phyloP scores from a whole-genome alignment of 305 asterid species.

The Rubia balearica region DNA sequence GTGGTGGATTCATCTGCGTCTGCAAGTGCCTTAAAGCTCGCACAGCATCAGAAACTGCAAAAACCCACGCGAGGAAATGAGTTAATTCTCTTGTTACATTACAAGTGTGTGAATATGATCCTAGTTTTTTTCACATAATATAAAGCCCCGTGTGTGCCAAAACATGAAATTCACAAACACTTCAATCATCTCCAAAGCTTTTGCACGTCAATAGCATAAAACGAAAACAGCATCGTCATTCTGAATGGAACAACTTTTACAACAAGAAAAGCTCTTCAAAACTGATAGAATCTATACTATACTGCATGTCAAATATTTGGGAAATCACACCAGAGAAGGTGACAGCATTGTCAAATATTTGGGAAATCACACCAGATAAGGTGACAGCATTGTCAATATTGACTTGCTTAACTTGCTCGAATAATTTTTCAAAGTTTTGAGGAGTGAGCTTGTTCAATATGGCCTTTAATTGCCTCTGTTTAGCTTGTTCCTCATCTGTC shows the following conservation, averaged over 20 bases:
- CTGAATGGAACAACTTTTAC: background rate
- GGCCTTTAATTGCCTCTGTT: slow-evolving; percentile 41
- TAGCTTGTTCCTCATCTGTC: slow-evolving; percentile 42
- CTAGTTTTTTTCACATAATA: background rate
- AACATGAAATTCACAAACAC: too few species aligned
- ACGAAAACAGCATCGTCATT: background rate
- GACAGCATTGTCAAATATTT: slow-evolving; percentile 37
- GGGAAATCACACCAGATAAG: slow-evolving; percentile 41
- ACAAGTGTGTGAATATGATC: background rate
- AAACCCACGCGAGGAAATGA: background rate
- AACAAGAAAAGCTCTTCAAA: too few species aligned
- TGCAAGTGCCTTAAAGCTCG: background rate
- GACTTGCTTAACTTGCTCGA: slow-evolving; percentile 43
- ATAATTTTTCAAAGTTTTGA: slow-evolving; percentile 43
- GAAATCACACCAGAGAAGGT: slow-evolving; percentile 42
- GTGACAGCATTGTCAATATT: slow-evolving; percentile 37
- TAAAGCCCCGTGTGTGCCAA: too few species aligned
- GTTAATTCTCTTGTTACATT: background rate
- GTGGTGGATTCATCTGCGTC: background rate
- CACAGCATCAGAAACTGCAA: too few species aligned
- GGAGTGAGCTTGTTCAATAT: slow-evolving; percentile 49
- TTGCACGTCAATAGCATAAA: too few species aligned
- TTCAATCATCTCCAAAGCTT: too few species aligned
- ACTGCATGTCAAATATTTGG: slow-evolving; percentile 50
- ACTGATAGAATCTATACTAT: too few species aligned